Conservation (phyloP, 2,329 filamentous ascomycete species). For the Metarhizium humberi region DNA sequence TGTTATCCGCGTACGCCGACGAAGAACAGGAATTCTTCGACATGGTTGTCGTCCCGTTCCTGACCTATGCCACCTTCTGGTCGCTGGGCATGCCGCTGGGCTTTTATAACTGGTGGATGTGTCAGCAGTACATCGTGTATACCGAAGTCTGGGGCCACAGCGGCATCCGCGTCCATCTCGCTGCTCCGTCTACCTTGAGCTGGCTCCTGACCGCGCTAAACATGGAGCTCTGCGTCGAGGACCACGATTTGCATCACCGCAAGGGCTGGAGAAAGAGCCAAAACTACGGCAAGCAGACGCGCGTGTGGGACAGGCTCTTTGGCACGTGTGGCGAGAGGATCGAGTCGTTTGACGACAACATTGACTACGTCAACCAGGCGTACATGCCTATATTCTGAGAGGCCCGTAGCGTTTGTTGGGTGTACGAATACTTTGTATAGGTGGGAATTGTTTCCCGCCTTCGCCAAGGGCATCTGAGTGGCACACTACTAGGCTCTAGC, state of each 20-base stretch:
- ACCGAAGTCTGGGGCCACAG: conserved; percentile 28
- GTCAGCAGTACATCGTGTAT: conserved; percentile 32
- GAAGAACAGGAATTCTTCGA: conserved; percentile 31
- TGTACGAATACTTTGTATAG: neutral
- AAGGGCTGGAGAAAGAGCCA: conserved; percentile 26
- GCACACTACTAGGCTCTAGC: too few relatives aligned
- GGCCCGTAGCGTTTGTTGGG: neutral
- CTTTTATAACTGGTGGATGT: conserved; percentile 37
- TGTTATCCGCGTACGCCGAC: conserved; percentile 24
- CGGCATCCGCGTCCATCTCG: conserved; percentile 26
- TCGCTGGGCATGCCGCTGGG: conserved; percentile 28
- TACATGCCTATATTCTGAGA: conserved; percentile 18
- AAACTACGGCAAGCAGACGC: conserved; percentile 14
- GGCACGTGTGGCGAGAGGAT: conserved; percentile 26
- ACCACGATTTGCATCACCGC: conserved; percentile 29
- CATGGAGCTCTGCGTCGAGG: conserved; percentile 30
- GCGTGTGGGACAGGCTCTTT: conserved; percentile 26
- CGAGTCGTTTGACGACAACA: conserved; percentile 20
- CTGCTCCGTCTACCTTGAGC: conserved; percentile 20
- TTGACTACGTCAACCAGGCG: conserved; percentile 20
- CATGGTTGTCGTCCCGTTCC: conserved; percentile 28
- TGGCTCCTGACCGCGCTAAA: conserved; percentile 23
- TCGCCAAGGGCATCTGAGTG: too few relatives aligned
- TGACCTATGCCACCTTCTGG: conserved; percentile 25
- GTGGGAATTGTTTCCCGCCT: too few relatives aligned